Conservation (phyloP, 805 yeast genomes). For the Yarrowia yakushimensis region DNA sequence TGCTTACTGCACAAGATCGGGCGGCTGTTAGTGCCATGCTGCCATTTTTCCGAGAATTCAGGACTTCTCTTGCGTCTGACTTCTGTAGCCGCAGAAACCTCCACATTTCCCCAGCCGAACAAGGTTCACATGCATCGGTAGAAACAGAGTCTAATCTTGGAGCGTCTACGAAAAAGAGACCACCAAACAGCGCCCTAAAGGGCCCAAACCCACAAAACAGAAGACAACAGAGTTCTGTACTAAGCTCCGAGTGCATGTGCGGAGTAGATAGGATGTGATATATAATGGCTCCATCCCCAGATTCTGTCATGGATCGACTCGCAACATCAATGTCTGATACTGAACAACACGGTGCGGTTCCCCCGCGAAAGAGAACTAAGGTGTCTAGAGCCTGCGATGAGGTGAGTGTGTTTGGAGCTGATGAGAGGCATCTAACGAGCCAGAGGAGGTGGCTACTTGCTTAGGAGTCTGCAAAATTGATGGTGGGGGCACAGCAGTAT, state of each 20-base stretch:
- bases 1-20: neutral
- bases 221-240: neutral
- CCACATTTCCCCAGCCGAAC: conserved; percentile 24
- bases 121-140: conserved; percentile 6
- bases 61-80: neutral
- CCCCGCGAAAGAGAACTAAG: conserved; percentile 49
- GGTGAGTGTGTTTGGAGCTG: conserved; percentile 29
- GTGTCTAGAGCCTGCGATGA: conserved; percentile 59
- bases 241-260: conserved; percentile 16
- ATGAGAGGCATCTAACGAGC: neutral
- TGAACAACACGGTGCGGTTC: conserved; percentile 26
- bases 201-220: neutral
- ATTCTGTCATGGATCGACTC: neutral
- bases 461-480: neutral
- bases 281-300: conserved; percentile 19
- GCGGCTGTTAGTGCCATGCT: neutral
- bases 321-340: conserved; percentile 20
- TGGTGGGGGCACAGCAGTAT: too few relatives aligned
- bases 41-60: neutral
- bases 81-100: conserved; percentile 7
- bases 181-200: neutral
- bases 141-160: neutral
- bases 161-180: neutral
- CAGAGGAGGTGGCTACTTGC: neutral
- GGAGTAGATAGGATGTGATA: conserved; percentile 21